Evolutionary conservation across 2,329 filamentous ascomycete species (phyloP), one percentile per base, ranked within the genome.

Genomic region (Calonectria henricotiae): DNA sequence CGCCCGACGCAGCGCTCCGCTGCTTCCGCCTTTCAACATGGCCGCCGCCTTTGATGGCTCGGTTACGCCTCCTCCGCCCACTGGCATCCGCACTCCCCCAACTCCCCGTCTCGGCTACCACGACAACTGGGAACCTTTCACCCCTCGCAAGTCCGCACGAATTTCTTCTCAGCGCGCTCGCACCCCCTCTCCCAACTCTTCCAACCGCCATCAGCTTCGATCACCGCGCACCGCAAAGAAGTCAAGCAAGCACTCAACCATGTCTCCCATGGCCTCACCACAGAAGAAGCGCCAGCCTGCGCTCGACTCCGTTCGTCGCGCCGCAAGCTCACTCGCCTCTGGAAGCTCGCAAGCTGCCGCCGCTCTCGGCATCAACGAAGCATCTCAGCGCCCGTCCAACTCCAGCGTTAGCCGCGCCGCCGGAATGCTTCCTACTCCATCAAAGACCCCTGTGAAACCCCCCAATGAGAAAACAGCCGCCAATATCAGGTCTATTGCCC

Each of bases 391-490:
- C 41, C 77, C 80, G 46, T 65, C 71, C 49, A 69, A 72, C 51
- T 71, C 75, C 30, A 74, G 81, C 55, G 60, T 81, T 60, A 78
- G 83, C 20, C 82, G 82, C 65, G 75, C 79, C 65, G 76, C 81
- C 65, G 86, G 85, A 72, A 92, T 93, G 88, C 88, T 95, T 54
- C 93, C 92, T 17, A 96, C 94, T 3, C 94, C 94, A 2, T 89
- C 90, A 73, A 95, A 95, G 84, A 96, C 94, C 3, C 94, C 91
- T 3, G 88, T 88, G 81, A 94, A 93, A 84, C 85, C 88, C 55
- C 85, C 86, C 1, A 85, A 85, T 20, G 83, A 85, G 76, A 85
- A 88, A 78, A 85, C 85, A 30, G 82, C 85, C 62, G 84, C 86
- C 71, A 85, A 86, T 60, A 86, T 91, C 67, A 84, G 85, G 60